Conservation (phyloP, 2,329 filamentous ascomycete genomes). For the Ophiostoma perfectum region DNA sequence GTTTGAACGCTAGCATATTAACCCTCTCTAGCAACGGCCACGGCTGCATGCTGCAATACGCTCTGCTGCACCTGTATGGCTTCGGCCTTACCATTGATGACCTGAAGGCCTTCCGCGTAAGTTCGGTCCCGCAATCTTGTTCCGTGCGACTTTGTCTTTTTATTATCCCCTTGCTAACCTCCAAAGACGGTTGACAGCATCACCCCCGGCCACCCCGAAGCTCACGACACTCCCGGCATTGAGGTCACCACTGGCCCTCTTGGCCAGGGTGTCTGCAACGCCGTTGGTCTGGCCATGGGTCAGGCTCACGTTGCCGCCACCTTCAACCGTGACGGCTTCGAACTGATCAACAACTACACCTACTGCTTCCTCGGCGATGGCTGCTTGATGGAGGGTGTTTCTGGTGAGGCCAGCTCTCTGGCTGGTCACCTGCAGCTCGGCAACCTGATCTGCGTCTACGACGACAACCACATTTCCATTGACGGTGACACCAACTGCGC, state of each 20-base stretch:
- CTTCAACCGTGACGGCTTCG: conserved; percentile 96
- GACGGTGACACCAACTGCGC: conserved; percentile 94
- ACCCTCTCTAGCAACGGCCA: conserved; percentile 72
- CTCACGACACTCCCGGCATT: conserved; percentile 91
- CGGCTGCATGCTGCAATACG: conserved; percentile 99
- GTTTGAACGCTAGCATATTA: neutral
- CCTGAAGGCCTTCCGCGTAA: conserved; percentile 91
- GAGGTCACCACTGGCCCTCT: conserved; percentile 98
- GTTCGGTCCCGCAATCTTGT: conserved; percentile 35
- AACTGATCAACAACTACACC: conserved; percentile 93
- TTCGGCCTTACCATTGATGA: conserved; percentile 83
- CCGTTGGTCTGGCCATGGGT: conserved; percentile 94
- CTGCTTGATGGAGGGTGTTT: conserved; percentile 97
- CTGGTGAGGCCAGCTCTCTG: conserved; percentile 82
- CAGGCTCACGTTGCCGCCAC: conserved; percentile 83
- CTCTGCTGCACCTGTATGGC: conserved; percentile 92
- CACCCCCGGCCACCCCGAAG: conserved; percentile 92
- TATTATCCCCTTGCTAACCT: neutral
- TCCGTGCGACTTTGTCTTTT: neutral
- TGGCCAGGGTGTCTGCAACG: conserved; percentile 94
- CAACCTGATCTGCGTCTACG: conserved; percentile 94
- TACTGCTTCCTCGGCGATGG: conserved; percentile 96
- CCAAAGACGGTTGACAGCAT: conserved; percentile 57
- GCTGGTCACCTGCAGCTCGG: conserved; percentile 96
- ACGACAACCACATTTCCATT: conserved; percentile 96